Percentiles rank a stretch among this genome's conserved stretches.
Conservation (phyloP, 352 stramenopile genomes). For the Phytophthora rubi region DNA sequence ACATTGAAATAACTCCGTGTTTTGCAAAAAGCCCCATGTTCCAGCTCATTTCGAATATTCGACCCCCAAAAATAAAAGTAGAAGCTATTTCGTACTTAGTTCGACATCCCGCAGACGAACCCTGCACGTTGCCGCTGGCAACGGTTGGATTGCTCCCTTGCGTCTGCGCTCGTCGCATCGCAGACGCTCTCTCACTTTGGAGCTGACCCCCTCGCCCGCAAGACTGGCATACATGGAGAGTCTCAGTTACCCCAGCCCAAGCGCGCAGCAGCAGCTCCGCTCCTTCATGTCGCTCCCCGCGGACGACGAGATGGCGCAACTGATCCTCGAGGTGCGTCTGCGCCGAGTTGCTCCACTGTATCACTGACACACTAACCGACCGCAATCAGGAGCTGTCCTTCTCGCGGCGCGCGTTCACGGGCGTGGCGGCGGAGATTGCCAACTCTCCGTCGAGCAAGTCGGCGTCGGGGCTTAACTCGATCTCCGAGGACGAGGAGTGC, state of each 20-base stretch:
- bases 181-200: slow-evolving; percentile 18
- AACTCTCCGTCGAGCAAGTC: slow-evolving; percentile 65
- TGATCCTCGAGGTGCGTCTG: slow-evolving; percentile 71
- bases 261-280: slow-evolving; percentile 72
- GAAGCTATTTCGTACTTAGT: too few species aligned
- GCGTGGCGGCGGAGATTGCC: slow-evolving; percentile 66
- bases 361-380: slow-evolving; percentile 7
- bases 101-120: not conserved
- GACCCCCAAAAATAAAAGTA: too few species aligned
- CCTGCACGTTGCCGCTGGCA: not conserved
- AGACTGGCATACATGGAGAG: slow-evolving; percentile 42
- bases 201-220: slow-evolving; percentile 13
- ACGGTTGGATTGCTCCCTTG: not conserved
- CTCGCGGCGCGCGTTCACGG: slow-evolving; percentile 61
- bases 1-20: too few species aligned
- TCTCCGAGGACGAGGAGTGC: slow-evolving; percentile 62
- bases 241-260: slow-evolving; percentile 28
- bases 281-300: slow-evolving; percentile 74
- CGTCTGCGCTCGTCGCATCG: slow-evolving; percentile 31
- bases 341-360: not conserved
- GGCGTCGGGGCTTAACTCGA: slow-evolving; percentile 67
- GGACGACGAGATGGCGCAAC: slow-evolving; percentile 78
- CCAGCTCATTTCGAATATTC: too few species aligned
- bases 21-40: too few species aligned
- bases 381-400: slow-evolving; percentile 61